phyloP scores from a whole-genome alignment of 1,284 basidiomycete genomes.

The Tilletia indica region DNA sequence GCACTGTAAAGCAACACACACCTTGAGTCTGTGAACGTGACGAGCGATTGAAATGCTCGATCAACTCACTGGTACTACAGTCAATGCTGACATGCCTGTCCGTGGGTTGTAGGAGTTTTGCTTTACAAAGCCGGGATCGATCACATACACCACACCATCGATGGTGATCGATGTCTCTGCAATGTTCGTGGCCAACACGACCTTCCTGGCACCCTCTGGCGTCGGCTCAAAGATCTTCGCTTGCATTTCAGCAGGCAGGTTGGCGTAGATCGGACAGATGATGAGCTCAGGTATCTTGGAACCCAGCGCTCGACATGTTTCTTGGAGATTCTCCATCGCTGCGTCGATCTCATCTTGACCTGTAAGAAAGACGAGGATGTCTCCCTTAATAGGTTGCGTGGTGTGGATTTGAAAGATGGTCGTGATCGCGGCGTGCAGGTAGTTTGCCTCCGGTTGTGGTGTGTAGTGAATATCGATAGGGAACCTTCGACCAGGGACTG shows the following conservation, averaged over 20 bases:
- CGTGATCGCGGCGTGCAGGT: constrained; percentile 95
- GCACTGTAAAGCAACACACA: constrained; percentile 63
- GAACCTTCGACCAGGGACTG: constrained; percentile 89
- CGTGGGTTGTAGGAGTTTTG: constrained; percentile 55
- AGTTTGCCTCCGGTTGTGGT: constrained; percentile 62
- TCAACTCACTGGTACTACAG: constrained; percentile 63
- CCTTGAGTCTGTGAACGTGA: neutral
- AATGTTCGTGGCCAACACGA: constrained; percentile 96
- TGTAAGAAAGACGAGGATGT: constrained; percentile 95
- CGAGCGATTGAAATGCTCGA: neutral
- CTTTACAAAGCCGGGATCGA: constrained; percentile 55
- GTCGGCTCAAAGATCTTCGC: constrained; percentile 99
- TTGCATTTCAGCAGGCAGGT: constrained; percentile 97
- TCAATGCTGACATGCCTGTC: constrained; percentile 52
- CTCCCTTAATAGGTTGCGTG: constrained; percentile 87
- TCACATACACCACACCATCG: constrained; percentile 55
- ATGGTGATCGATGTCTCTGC: constrained; percentile 62
- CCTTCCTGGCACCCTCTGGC: constrained; percentile 87
- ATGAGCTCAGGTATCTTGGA: constrained; percentile 94
- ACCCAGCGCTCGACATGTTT: constrained; percentile 88
- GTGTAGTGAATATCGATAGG: constrained; percentile 97
- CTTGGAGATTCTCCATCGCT: constrained; percentile 84
- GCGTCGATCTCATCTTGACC: constrained; percentile 99
- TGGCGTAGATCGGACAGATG: constrained; percentile 96
- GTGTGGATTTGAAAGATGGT: constrained; percentile 99